Conservation (phyloP, 2,329 filamentous ascomycete genomes). For the Pestalotiopsis sp. region DNA sequence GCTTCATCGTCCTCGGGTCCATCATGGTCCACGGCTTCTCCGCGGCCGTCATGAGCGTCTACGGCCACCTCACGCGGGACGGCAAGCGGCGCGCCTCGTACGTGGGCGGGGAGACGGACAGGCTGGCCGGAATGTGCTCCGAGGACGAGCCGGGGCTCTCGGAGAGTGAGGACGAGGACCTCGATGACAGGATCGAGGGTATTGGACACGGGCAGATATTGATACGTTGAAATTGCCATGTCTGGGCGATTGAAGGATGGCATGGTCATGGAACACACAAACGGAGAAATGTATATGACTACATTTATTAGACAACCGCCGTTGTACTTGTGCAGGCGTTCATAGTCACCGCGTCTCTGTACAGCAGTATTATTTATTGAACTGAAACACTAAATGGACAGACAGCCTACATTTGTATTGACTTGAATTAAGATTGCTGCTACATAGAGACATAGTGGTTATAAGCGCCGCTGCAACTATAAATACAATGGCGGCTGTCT, state of each 20-base stretch:
- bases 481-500: too few species aligned
- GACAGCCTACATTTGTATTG: too few species aligned
- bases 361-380: too few species aligned
- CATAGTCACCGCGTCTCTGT: too few species aligned
- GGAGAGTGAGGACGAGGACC: not conserved
- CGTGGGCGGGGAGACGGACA: not conserved
- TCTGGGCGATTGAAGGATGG: not conserved
- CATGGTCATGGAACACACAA: not conserved
- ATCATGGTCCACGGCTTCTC: conserved; percentile 49
- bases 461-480: too few species aligned
- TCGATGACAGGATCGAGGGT: not conserved
- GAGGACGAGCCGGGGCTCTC: not conserved
- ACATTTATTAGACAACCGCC: too few species aligned
- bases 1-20: conserved; percentile 29
- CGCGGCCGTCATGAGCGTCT: not conserved
- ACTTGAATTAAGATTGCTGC: too few species aligned
- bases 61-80: not conserved
- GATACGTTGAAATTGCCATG: not conserved
- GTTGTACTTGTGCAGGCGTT: too few species aligned
- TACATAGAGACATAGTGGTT: too few species aligned
- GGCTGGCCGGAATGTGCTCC: not conserved
- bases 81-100: conserved; percentile 1
- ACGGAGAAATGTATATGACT: not conserved
- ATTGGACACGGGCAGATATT: not conserved
- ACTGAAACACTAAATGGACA: too few species aligned